Evolutionary conservation across 768 basidiomycete species (phyloP).

Genomic region (Melanogaster broomeanus): DNA sequence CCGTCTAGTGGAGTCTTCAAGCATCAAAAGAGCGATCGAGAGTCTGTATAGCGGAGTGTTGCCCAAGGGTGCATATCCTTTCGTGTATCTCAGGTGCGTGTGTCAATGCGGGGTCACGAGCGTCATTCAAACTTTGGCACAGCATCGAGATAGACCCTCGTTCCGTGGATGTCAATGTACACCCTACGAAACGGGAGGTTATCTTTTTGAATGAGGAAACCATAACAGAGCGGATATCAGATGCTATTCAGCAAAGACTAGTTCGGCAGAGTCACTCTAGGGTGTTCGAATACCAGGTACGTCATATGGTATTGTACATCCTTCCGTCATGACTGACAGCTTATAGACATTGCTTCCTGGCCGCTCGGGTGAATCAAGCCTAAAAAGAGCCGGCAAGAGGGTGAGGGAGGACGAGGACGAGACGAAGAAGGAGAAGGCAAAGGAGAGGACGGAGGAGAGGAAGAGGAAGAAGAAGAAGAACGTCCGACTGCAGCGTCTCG

Average conservation of each 20-base stretch:
- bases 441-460: constrained; percentile 23
- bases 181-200: constrained; percentile 96
- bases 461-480: constrained; percentile 27
- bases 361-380: constrained; percentile 37
- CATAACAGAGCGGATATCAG: constrained; percentile 76
- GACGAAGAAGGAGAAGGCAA: constrained; percentile 32
- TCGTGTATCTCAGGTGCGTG: constrained; percentile 89
- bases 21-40: constrained; percentile 88
- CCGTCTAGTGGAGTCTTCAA: constrained; percentile 85
- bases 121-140: not conserved
- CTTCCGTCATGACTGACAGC: not conserved
- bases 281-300: constrained; percentile 72
- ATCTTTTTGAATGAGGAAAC: constrained; percentile 91
- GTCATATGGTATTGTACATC: not conserved
- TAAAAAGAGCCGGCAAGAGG: constrained; percentile 26
- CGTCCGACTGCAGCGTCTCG: constrained; percentile 24
- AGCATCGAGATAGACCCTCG: constrained; percentile 85
- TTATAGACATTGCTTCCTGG: constrained; percentile 62
- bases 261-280: constrained; percentile 65
- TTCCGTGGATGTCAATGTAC: constrained; percentile 95
- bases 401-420: constrained; percentile 42
- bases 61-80: constrained; percentile 88
- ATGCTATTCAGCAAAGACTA: constrained; percentile 68
- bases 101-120: not conserved
- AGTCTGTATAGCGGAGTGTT: constrained; percentile 80